These are phyloP conservation scores for Arctostaphylos glauca DNA, from an alignment of 148 eudicot genomes.

Conservation along the genomic window DNA sequence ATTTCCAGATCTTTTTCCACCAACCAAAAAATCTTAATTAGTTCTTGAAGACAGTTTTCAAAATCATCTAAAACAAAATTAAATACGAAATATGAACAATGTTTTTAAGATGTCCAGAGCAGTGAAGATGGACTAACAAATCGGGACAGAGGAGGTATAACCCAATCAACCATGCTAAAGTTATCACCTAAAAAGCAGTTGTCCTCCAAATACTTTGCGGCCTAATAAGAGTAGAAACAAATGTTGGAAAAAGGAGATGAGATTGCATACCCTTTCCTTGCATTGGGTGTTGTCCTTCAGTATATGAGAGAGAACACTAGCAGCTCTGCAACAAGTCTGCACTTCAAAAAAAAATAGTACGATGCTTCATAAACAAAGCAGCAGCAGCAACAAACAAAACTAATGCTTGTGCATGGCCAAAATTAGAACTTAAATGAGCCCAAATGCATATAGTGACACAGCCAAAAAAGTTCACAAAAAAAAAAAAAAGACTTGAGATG, in stretches of 20 bases:
- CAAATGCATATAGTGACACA: neutral
- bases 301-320: conserved; percentile 76
- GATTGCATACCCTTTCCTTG: conserved; percentile 73
- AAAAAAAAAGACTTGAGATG: neutral
- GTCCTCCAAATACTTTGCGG: neutral
- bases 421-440: neutral
- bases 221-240: neutral
- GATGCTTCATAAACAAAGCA: conserved; percentile 13
- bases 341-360: conserved; percentile 20
- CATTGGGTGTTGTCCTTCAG: conserved; percentile 74
- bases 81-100: neutral
- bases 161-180: neutral
- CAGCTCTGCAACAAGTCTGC: conserved; percentile 85
- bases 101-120: neutral
- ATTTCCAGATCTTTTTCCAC: neutral
- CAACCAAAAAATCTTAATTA: neutral
- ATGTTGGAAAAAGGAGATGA: neutral
- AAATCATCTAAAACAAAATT: neutral
- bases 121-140: neutral
- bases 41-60: neutral
- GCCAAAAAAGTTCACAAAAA: neutral
- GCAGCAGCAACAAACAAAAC: conserved; percentile 11
- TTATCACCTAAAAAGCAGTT: neutral
- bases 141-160: neutral
- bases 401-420: neutral